phyloP scores from a whole-genome alignment of 1,284 basidiomycete genomes.

The Papiliotrema terrestris region DNA sequence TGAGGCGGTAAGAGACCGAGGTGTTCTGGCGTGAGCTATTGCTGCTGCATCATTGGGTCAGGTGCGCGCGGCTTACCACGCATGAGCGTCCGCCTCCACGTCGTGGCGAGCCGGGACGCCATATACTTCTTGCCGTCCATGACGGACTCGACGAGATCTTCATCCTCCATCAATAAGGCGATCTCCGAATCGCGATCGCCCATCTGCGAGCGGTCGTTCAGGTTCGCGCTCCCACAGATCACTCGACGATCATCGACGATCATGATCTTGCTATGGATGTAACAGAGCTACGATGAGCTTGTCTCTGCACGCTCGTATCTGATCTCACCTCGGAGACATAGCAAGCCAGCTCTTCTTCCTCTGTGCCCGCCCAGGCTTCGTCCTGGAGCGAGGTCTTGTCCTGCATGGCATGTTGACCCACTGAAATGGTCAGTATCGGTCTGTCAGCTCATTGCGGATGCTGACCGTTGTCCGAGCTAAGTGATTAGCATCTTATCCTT shows the following conservation, averaged over 20 bases:
- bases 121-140: constrained; percentile 70
- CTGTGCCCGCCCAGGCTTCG: constrained; percentile 76
- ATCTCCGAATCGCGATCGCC: constrained; percentile 93
- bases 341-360: constrained; percentile 74
- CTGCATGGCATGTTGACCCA: constrained; percentile 70
- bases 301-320: constrained; percentile 58
- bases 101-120: constrained; percentile 37
- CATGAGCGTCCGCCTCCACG: constrained; percentile 43
- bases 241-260: constrained; percentile 86
- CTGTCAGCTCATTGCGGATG: not conserved
- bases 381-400: constrained; percentile 60
- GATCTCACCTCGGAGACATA: constrained; percentile 78
- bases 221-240: constrained; percentile 58
- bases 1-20: constrained; percentile 65
- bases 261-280: constrained; percentile 62
- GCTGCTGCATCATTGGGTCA: not conserved
- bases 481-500: constrained; percentile 1
- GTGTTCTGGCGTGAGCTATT: constrained; percentile 59
- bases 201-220: constrained; percentile 60
- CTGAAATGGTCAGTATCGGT: constrained; percentile 50
- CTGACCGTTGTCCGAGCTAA: constrained; percentile 38
- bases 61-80: constrained; percentile 24
- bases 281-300: constrained; percentile 29
- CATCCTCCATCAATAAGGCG: constrained; percentile 78
- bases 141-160: constrained; percentile 66